A percentile compares a stretch with the other conserved stretches of the same genome.
Evolutionary conservation across 1,139 yeast species (phyloP).

Genomic region (Diutina neorugosa): DNA sequence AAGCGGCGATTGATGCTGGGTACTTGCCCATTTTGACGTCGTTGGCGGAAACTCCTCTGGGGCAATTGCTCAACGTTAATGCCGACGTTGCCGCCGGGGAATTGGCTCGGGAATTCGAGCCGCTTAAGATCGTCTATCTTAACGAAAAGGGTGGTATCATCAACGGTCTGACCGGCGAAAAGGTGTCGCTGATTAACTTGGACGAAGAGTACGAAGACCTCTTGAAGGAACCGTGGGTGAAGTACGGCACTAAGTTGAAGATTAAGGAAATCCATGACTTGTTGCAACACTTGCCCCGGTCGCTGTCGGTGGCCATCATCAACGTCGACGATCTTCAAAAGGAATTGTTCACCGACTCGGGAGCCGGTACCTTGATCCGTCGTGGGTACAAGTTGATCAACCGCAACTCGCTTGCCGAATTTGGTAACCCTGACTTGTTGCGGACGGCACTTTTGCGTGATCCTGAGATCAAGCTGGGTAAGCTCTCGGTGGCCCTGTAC

Average conservation of each 20-base stretch:
- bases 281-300: slow-evolving; percentile 86
- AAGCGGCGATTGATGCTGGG: slow-evolving; percentile 92
- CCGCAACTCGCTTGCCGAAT: slow-evolving; percentile 56
- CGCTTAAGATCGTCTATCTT: slow-evolving; percentile 87
- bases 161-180: slow-evolving; percentile 86
- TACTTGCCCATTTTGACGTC: slow-evolving; percentile 94
- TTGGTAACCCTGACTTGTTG: slow-evolving; percentile 64
- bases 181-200: slow-evolving; percentile 77
- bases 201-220: slow-evolving; percentile 92
- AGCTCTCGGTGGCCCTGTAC: slow-evolving; percentile 71
- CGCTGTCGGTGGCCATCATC: slow-evolving; percentile 95
- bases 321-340: slow-evolving; percentile 91
- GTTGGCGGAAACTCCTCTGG: slow-evolving; percentile 89
- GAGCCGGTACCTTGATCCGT: slow-evolving; percentile 97
- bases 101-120: slow-evolving; percentile 92
- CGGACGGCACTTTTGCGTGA: slow-evolving; percentile 71
- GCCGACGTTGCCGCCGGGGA: slow-evolving; percentile 99
- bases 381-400: slow-evolving; percentile 86
- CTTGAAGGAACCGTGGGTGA: slow-evolving; percentile 94
- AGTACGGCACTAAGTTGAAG: slow-evolving; percentile 94
- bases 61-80: slow-evolving; percentile 91
- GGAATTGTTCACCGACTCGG: slow-evolving; percentile 95
- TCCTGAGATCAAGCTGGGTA: slow-evolving; percentile 59
- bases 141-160: slow-evolving; percentile 97
- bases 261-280: slow-evolving; percentile 93